Percentiles rank a stretch among this genome's conserved stretches.
phyloP scores from a whole-genome alignment of 176 grass and related monocot genomes.

The Cenchrus americanus region DNA sequence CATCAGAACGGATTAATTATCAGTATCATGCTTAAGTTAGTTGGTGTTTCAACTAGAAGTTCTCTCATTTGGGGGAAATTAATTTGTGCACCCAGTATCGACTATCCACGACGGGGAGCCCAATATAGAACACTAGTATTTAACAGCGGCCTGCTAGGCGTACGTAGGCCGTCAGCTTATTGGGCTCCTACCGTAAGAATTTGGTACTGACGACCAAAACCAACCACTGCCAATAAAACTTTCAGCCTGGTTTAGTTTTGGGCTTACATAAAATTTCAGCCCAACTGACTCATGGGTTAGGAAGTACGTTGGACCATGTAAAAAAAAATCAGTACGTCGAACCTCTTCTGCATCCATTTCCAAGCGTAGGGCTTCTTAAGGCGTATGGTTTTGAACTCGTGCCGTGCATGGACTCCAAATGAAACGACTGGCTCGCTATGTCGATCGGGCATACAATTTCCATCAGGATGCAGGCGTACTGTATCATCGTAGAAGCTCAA shows the following conservation, averaged over 20 bases:
- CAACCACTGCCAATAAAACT: background rate
- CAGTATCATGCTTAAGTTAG: slow-evolving; percentile 18
- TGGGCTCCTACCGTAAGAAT: background rate
- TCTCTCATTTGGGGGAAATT: background rate
- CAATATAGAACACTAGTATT: background rate
- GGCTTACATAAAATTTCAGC: background rate
- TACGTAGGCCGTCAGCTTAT: background rate
- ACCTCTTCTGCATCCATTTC: background rate
- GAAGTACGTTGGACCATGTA: too few species aligned
- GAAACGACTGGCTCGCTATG: too few species aligned
- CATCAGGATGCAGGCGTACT: too few species aligned
- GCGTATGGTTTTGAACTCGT: background rate
- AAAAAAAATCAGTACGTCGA: too few species aligned
- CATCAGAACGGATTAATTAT: slow-evolving; percentile 20
- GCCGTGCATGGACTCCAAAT: background rate
- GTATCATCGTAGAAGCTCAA: background rate
- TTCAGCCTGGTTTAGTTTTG: background rate
- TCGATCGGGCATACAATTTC: too few species aligned
- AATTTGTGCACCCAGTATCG: background rate
- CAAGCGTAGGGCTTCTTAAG: background rate
- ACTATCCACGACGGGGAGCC: too few species aligned
- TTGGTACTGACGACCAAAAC: too few species aligned
- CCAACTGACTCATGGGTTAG: background rate
- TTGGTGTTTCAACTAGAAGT: background rate
- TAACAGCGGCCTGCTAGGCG: background rate